Percentiles rank a stretch among this genome's conserved stretches.
phyloP scores from a whole-genome alignment of 2,329 filamentous ascomycete species.

The Alternaria brassicae region DNA sequence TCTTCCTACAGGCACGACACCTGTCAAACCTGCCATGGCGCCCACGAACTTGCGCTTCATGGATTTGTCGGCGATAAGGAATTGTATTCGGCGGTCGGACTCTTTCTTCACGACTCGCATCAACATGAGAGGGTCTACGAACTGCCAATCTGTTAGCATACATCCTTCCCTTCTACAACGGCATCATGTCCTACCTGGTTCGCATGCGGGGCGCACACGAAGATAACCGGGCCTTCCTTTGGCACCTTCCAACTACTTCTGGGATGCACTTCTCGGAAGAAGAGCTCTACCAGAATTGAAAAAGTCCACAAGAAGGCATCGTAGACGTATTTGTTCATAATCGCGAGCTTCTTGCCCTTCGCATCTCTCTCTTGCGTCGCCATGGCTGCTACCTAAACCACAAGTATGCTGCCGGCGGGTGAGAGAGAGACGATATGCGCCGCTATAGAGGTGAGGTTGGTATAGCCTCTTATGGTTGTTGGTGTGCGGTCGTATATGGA shows the following conservation, averaged over 20 bases:
- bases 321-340: conserved; percentile 77
- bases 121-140: conserved; percentile 92
- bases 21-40: conserved; percentile 81
- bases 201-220: conserved; percentile 95
- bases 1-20: conserved; percentile 90
- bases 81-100: conserved; percentile 85
- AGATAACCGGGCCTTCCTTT: conserved; percentile 84
- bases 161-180: background rate
- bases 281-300: conserved; percentile 87
- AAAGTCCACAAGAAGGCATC: conserved; percentile 79
- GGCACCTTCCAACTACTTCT: conserved; percentile 95
- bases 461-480: conserved; percentile 13
- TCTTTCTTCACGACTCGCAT: conserved; percentile 90
- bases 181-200: conserved; percentile 61
- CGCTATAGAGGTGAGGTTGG: background rate
- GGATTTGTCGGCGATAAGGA: conserved; percentile 94
- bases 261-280: conserved; percentile 97
- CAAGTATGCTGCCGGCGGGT: background rate
- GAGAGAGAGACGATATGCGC: background rate
- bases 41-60: conserved; percentile 91
- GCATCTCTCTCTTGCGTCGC: conserved; percentile 21
- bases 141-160: conserved; percentile 60
- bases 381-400: conserved; percentile 20
- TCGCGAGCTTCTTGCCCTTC: conserved; percentile 45
- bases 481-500: conserved; percentile 16